Evolutionary conservation across 805 yeast genomes (phyloP).

Genomic region (Candida vartiovaarae): DNA sequence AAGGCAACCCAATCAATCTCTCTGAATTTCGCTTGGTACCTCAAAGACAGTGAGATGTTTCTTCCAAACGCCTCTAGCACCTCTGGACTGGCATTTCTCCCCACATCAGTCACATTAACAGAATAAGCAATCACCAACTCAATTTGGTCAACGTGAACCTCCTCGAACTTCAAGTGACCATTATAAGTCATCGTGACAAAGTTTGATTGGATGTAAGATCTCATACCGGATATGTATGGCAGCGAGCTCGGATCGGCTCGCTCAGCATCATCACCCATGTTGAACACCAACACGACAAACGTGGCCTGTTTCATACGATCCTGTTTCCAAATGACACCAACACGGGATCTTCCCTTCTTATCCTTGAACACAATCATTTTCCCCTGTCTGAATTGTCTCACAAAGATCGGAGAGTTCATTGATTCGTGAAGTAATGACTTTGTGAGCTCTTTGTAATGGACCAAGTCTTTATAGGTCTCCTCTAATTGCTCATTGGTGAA

Average conservation of each 20-base stretch:
- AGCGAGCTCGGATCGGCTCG: slow-evolving; percentile 26
- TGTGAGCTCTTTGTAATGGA: slow-evolving; percentile 39
- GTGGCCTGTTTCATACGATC: slow-evolving; percentile 11
- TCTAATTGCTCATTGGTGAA: slow-evolving; percentile 37
- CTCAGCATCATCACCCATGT: slow-evolving; percentile 31
- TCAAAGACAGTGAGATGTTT: slow-evolving; percentile 30
- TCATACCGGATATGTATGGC: slow-evolving; percentile 28
- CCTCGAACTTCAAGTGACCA: slow-evolving; percentile 28
- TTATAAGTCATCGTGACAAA: slow-evolving; percentile 23
- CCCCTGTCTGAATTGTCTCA: slow-evolving; percentile 44
- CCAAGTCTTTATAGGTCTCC: slow-evolving; percentile 35
- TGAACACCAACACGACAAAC: slow-evolving; percentile 37
- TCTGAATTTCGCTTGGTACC: slow-evolving; percentile 33
- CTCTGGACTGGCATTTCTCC: slow-evolving; percentile 20
- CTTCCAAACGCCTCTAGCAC: slow-evolving; percentile 28
- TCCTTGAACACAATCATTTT: slow-evolving; percentile 54
- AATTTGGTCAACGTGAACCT: slow-evolving; percentile 34
- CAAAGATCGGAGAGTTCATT: slow-evolving; percentile 40
- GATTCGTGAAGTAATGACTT: slow-evolving; percentile 40
- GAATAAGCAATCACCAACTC: slow-evolving; percentile 33
- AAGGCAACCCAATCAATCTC: slow-evolving; percentile 36
- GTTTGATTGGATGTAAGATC: slow-evolving; percentile 20
- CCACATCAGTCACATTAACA: background rate
- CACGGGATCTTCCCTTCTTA: slow-evolving; percentile 28
- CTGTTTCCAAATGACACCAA: slow-evolving; percentile 50